Evolutionary conservation across 176 grass and related monocot genomes (phyloP), one percentile per base, ranked within the genome.

Genomic region (Bothriochloa decipiens): DNA sequence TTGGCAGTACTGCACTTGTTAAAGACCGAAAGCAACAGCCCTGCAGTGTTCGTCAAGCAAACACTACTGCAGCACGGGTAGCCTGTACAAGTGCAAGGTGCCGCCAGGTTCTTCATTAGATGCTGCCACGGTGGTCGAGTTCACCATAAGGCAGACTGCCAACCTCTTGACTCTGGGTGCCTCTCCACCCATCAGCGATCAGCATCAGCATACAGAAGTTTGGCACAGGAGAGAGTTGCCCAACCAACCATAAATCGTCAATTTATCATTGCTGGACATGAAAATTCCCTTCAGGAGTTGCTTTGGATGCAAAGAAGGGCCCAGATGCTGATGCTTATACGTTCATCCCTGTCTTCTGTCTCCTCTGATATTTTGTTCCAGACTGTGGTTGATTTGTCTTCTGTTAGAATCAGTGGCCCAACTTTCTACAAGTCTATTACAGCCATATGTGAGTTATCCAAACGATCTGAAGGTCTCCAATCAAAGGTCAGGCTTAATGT

Each of bases 211-310:
- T 6, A 36, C 7, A 26, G 11, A 57, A 58, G 14, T 72, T 45
- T 82, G 88, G 83, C 16, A 20, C 66, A 58, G 57, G 42, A 45
- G 42, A 45, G 43, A 15, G 42, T 55, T 42, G 33, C 57, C 70
- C 79, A 32, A 42, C 12, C 20, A 39, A 20, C 83, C 73, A 3
- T 27, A 50, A 53, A 78, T n/a, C n/a, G 64, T 22, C 41, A 16
- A 46, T 65, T 65, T 43, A 28, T 57, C 11, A 1, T 32, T 1
- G 5, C 11, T 37, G 20, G 3, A 22, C 3, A 55, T 40, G 46
- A 39, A 15, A 25, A 14, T 45, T 37, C 4, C 39, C 20, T 84
- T 66, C 27, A 22, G 7, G 42, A 43, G 40, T 46, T 60, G 13
- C 16, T 42, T 16, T 15, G 22, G 75, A 26, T 39, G 35, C 22